Percentiles rank a stretch among this genome's conserved stretches.
Conservation (phyloP, 164 flowering plant genomes). For the Liquidambar formosana region DNA sequence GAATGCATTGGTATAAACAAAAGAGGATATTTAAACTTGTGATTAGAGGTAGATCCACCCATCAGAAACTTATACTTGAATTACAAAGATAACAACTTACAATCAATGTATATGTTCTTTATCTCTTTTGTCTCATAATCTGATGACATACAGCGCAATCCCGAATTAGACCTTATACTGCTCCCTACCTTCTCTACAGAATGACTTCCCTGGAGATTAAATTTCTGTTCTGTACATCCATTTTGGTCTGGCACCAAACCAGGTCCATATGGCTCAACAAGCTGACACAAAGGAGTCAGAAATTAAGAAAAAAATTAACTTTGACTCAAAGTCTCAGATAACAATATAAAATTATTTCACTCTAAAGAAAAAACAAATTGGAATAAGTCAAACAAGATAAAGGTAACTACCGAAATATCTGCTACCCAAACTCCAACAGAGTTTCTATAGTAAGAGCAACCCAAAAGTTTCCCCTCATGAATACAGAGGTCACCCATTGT, state of each 20-base stretch:
- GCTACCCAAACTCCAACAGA: slow-evolving; percentile 84
- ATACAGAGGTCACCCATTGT: slow-evolving; percentile 74
- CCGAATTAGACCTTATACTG: slow-evolving; percentile 29
- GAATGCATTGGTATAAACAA: not conserved
- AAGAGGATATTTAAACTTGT: not conserved
- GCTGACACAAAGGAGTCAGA: slow-evolving; percentile 33
- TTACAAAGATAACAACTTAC: slow-evolving; percentile 43
- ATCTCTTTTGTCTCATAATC: slow-evolving; percentile 62
- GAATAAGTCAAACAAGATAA: slow-evolving; percentile 1
- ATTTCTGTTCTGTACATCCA: slow-evolving; percentile 31
- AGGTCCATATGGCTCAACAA: slow-evolving; percentile 61
- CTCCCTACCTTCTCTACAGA: slow-evolving; percentile 27
- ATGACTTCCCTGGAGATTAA: slow-evolving; percentile 22
- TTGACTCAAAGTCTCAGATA: no score
- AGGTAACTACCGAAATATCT: slow-evolving; percentile 60
- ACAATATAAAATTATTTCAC: no score
- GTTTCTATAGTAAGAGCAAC: slow-evolving; percentile 69
- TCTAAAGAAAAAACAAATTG: not conserved
- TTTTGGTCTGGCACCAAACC: slow-evolving; percentile 31
- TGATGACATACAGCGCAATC: slow-evolving; percentile 32
- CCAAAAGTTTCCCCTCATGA: slow-evolving; percentile 74
- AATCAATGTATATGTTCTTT: slow-evolving; percentile 70
- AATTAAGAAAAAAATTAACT: not conserved
- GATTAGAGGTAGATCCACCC: not conserved
- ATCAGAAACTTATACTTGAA: not conserved